A percentile compares a stretch with the other conserved stretches of the same genome.
Conservation (phyloP, 2,329 filamentous ascomycete genomes). For the Rhynchosporium agropyri region DNA sequence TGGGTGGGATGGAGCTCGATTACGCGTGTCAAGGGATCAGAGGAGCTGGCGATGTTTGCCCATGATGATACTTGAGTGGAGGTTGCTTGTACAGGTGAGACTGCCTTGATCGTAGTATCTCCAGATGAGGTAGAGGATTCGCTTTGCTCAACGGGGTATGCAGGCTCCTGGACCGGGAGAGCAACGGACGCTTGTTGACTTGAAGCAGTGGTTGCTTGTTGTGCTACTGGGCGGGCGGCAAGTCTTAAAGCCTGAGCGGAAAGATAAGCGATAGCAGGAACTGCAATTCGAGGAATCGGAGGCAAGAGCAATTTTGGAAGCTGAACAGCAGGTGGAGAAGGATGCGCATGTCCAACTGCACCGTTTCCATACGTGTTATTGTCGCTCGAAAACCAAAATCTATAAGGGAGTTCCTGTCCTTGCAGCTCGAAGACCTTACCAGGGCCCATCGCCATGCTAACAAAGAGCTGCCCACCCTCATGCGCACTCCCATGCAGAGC, state of each 20-base stretch:
- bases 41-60: constrained; percentile 36
- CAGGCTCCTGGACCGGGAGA: neutral
- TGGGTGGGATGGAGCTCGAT: constrained; percentile 31
- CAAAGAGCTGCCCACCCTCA: constrained; percentile 10
- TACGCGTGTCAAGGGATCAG: constrained; percentile 22
- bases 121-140: neutral
- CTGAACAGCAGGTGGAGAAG: constrained; percentile 11
- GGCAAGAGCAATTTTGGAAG: constrained; percentile 3
- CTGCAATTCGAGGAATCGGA: constrained; percentile 12
- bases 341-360: neutral
- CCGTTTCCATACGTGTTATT: neutral
- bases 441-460: constrained; percentile 18
- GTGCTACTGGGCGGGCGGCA: neutral
- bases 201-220: neutral
- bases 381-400: neutral
- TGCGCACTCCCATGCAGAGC: constrained; percentile 25
- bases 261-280: neutral
- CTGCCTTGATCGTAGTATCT: neutral
- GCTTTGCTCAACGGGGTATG: neutral
- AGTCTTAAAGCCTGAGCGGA: neutral
- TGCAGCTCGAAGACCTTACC: constrained; percentile 4
- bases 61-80: constrained; percentile 31
- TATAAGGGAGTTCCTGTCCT: neutral
- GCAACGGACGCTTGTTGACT: neutral
- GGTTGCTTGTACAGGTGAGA: neutral